These are phyloP conservation scores for Capsicum rhomboideum DNA, from an alignment of 257 asterid genomes.

Conservation along the genomic window DNA sequence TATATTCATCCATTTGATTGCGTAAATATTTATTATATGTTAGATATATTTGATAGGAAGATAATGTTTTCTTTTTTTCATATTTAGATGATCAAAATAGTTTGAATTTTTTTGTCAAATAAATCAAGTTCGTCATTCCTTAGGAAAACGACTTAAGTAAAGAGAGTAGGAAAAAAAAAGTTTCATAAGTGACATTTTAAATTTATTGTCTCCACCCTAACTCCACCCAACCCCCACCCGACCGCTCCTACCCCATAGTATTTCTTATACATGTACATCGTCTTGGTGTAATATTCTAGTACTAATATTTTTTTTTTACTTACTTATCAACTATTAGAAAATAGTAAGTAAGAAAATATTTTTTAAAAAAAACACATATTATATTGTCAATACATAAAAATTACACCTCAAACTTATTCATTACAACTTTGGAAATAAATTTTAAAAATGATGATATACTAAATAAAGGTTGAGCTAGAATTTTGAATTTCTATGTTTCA, in stretches of 20 bases:
- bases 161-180: accelerated
- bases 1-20: too few relatives aligned
- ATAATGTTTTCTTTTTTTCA: too few relatives aligned
- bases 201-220: background rate
- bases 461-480: too few relatives aligned
- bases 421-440: background rate
- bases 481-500: background rate
- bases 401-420: background rate
- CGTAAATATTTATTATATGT: too few relatives aligned
- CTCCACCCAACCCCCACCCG: background rate
- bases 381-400: background rate
- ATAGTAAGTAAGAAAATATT: too few relatives aligned
- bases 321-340: background rate
- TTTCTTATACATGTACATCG: too few relatives aligned
- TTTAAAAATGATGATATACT: background rate
- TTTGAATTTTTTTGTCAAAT: background rate
- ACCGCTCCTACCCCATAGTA: background rate
- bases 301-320: background rate
- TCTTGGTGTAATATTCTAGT: background rate
- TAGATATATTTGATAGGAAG: too few relatives aligned
- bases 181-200: background rate
- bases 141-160: background rate
- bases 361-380: background rate
- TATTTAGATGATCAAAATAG: too few relatives aligned
- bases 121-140: too few relatives aligned